Conservation (phyloP, 2,329 filamentous ascomycete species). For the Cadophora luteo-olivacea region DNA sequence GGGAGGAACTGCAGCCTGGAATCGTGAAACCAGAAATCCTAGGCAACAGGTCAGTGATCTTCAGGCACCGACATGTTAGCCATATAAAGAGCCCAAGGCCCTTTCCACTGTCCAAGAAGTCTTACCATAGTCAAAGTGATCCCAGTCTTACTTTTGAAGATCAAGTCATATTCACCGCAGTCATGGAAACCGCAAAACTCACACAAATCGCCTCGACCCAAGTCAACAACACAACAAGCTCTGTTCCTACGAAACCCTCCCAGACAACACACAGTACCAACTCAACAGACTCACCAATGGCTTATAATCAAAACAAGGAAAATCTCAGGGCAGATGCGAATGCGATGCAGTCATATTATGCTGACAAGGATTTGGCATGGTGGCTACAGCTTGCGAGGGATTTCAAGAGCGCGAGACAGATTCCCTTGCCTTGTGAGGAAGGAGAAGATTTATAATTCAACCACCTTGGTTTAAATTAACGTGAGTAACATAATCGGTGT, state of each 20-base stretch:
- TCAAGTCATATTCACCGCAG: neutral
- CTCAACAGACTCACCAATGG: too few species aligned
- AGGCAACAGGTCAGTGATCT: neutral
- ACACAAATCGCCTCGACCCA: neutral
- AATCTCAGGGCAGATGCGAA: neutral
- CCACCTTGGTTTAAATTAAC: too few species aligned
- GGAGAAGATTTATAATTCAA: slow-evolving; percentile 13
- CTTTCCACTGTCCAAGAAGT: neutral
- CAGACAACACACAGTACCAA: neutral
- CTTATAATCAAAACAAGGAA: neutral
- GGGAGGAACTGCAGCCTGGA: neutral
- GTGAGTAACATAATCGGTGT: neutral
- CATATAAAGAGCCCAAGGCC: neutral
- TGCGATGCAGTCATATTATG: slow-evolving; percentile 19
- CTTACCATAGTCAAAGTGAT: neutral
- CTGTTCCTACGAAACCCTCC: neutral
- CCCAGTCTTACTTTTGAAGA: neutral
- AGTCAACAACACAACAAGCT: neutral
- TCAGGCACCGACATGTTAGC: neutral
- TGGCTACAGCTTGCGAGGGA: slow-evolving; percentile 28
- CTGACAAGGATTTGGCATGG: slow-evolving; percentile 29
- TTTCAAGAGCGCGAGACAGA: slow-evolving; percentile 22
- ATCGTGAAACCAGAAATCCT: slow-evolving; percentile 1
- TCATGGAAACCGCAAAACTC: neutral
- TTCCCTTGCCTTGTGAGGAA: slow-evolving; percentile 25